Evolutionary conservation across 768 basidiomycete species (phyloP).

Genomic region (Tulasnella sp.): DNA sequence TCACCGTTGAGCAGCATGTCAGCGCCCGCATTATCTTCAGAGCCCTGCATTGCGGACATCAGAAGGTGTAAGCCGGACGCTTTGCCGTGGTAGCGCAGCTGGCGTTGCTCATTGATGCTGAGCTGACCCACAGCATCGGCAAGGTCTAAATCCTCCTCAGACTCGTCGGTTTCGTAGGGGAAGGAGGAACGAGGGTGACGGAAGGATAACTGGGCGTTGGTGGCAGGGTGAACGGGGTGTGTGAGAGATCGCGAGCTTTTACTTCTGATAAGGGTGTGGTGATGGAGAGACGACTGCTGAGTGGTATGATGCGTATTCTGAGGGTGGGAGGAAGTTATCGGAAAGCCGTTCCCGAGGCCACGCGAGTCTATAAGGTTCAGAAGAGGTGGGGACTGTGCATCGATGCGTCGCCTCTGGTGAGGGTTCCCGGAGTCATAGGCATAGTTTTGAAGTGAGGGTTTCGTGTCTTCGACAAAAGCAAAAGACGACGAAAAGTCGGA

Average conservation of each 20-base stretch:
- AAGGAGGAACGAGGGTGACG: not conserved
- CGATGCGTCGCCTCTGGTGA: conserved; percentile 21
- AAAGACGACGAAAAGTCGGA: not conserved
- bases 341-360: not conserved
- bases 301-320: not conserved
- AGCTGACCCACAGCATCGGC: conserved; percentile 72
- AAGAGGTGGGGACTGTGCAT: conserved; percentile 4
- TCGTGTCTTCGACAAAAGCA: not conserved
- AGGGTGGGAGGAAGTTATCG: not conserved
- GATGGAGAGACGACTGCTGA: not conserved
- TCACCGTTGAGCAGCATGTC: not conserved
- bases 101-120: conserved; percentile 74
- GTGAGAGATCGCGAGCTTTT: not conserved
- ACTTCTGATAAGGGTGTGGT: not conserved
- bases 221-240: not conserved
- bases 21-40: not conserved
- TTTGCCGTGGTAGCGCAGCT: conserved; percentile 79
- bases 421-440: conserved; percentile 17
- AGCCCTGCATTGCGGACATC: conserved; percentile 12
- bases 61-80: conserved; percentile 69
- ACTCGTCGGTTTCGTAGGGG: not conserved
- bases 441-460: conserved; percentile 1
- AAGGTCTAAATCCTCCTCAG: conserved; percentile 27
- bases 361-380: not conserved
- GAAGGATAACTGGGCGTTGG: not conserved